Evolutionary conservation across 805 yeast genomes (phyloP).

Genomic region (Suhomyces kilbournensis): DNA sequence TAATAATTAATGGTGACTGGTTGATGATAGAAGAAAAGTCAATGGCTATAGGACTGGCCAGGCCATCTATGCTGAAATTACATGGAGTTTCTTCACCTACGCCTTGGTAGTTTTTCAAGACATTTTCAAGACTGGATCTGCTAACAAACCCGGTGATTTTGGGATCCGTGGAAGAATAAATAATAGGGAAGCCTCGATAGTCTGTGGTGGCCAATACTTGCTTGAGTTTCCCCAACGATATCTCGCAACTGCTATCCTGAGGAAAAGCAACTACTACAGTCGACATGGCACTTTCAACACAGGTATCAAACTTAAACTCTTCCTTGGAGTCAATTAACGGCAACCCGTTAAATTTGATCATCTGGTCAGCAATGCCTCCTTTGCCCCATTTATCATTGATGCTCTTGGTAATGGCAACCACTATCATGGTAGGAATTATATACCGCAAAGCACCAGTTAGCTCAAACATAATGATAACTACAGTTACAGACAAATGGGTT

Average conservation of each 20-base stretch:
- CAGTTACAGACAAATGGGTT: conserved; percentile 87
- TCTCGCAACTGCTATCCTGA: conserved; percentile 19
- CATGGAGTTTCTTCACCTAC: conserved; percentile 16
- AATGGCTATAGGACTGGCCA: conserved; percentile 8
- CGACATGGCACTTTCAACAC: conserved; percentile 64
- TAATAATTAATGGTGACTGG: conserved; percentile 60
- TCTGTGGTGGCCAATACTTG: conserved; percentile 29
- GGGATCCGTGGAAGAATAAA: conserved; percentile 36
- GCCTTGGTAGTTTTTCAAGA: conserved; percentile 19
- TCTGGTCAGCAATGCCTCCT: conserved; percentile 92
- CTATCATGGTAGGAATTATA: conserved; percentile 94
- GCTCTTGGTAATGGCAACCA: conserved; percentile 80
- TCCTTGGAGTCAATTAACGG: conserved; percentile 78
- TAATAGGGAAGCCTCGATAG: conserved; percentile 54
- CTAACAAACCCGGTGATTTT: conserved; percentile 46
- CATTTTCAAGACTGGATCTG: conserved; percentile 38
- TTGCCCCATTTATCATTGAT: conserved; percentile 75
- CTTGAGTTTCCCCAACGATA: conserved; percentile 34
- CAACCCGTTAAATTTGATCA: conserved; percentile 83
- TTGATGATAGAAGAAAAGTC: conserved; percentile 39
- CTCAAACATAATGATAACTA: conserved; percentile 81
- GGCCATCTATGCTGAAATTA: conserved; percentile 10
- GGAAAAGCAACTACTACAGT: conserved; percentile 37
- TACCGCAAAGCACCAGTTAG: conserved; percentile 91
- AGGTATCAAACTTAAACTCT: conserved; percentile 49